Base-by-base conservation (phyloP, 805 yeast species). In the Babjeviella inositovora region DNA sequence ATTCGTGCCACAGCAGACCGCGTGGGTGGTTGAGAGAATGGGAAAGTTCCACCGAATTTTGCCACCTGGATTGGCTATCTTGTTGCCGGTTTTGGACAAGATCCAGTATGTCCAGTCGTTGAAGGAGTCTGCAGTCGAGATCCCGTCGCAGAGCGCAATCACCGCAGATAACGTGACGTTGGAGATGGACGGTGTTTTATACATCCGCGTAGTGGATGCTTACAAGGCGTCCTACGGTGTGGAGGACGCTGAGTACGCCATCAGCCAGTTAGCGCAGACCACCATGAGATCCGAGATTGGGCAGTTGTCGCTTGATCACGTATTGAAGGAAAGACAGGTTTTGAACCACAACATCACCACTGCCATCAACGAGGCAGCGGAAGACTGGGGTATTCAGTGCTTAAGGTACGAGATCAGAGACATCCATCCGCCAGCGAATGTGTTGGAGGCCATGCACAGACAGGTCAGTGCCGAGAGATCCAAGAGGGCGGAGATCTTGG, bases 211-310 rank as follows among this genome's bases (percentile, higher is more conserved):
- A 4, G 59, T 63, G 21, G 92, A 81, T 39, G 79, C 93, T 5
- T 80, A 73, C 44, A 77, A 74, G 51, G 93, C 93, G 3, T 66
- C 80, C 20, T 80, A 80, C 37, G 92, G 92, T 8, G 92, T 80
- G 11, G 93, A 81, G 40, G 85, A 80, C 38, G 81, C 84, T 23
- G 80, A 73, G 39, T 81, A 75, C 43, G 93, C 93, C 18, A 70
- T 81, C 25, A 58, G 76, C 19, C 93, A 81, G 47, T 60, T 81
- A 33, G 93, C 93, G 0, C 93, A 80, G 45, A 81, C 93, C 7
- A 77, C 93, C 8, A 80, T 80, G 93, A 59, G 93, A 38, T 70
- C 82, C 2, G 93, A 80, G 45, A 80, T 80, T 39, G 93, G 93
- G 23, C 80, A 77, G 32, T 53, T 80, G 54, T 60, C 84, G 3